phyloP scores from a whole-genome alignment of 192 early-diverging fungal genomes.

The Umbelopsis sp. region DNA sequence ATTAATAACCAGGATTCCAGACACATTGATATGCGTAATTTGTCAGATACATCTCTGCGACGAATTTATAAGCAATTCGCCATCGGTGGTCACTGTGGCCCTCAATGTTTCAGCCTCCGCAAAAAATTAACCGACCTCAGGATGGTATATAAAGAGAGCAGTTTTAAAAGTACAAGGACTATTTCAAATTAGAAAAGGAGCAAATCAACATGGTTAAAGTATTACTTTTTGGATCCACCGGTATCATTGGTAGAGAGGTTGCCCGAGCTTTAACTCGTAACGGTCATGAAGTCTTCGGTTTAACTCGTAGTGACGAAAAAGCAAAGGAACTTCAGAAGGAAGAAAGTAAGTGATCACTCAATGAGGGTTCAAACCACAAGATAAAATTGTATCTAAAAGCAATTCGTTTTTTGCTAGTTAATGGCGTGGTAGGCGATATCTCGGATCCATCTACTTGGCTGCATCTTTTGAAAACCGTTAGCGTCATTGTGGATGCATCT shows the following conservation, averaged over 20 bases:
- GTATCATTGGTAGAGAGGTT: conserved; percentile 40
- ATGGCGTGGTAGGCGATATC: conserved; percentile 23
- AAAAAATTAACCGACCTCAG: neutral
- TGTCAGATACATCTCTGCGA: too few species aligned
- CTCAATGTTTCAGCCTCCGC: too few species aligned
- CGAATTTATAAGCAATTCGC: too few species aligned
- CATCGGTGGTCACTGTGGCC: too few species aligned
- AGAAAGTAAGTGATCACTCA: conserved; percentile 25
- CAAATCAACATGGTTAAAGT: conserved; percentile 28
- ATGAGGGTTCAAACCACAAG: neutral
- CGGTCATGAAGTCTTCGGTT: conserved; percentile 43
- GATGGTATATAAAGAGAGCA: neutral
- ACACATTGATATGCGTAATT: too few species aligned
- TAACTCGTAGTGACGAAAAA: conserved; percentile 27
- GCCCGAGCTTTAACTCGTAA: conserved; percentile 37
- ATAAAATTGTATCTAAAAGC: neutral
- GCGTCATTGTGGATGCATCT: conserved; percentile 38
- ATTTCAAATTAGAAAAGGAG: neutral
- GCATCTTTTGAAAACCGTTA: conserved; percentile 23
- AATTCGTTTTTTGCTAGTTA: conserved; percentile 14
- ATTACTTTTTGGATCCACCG: conserved; percentile 44
- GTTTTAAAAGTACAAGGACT: neutral
- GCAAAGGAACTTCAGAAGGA: conserved; percentile 26
- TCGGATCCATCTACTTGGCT: conserved; percentile 22
- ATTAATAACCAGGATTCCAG: too few species aligned